Percentiles rank a stretch among this genome's conserved stretches.
Conservation (phyloP, 2,329 filamentous ascomycete species). For the Lachnellula cervina region DNA sequence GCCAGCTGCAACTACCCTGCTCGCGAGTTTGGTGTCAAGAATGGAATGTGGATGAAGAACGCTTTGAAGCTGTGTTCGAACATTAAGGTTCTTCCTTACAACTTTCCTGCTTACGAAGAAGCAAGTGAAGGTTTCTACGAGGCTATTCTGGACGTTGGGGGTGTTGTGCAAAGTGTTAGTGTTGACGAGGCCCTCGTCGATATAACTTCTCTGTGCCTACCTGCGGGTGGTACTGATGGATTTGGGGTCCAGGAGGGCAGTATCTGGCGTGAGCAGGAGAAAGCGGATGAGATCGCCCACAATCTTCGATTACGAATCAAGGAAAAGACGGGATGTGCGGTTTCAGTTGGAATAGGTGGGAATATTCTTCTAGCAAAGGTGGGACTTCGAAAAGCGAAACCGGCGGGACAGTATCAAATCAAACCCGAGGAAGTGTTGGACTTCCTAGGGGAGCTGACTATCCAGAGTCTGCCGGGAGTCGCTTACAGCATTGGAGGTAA, state of each 20-base stretch:
- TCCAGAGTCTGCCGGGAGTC: constrained; percentile 85
- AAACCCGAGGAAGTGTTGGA: constrained; percentile 73
- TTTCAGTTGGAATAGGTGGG: constrained; percentile 86
- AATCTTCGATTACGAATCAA: constrained; percentile 66
- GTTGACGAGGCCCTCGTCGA: constrained; percentile 94
- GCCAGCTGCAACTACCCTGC: constrained; percentile 97
- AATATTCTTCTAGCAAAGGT: constrained; percentile 92
- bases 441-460: constrained; percentile 71
- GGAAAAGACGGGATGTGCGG: constrained; percentile 71
- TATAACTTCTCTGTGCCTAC: constrained; percentile 65
- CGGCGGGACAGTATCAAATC: constrained; percentile 86
- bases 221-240: constrained; percentile 62
- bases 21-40: constrained; percentile 79
- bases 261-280: constrained; percentile 72
- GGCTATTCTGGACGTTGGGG: constrained; percentile 71
- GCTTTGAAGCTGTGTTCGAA: constrained; percentile 79
- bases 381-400: constrained; percentile 86
- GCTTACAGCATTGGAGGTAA: constrained; percentile 84
- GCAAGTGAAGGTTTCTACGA: constrained; percentile 86
- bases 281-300: constrained; percentile 66
- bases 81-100: constrained; percentile 87
- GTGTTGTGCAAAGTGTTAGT: constrained; percentile 90
- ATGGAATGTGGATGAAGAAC: constrained; percentile 99
- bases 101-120: constrained; percentile 91
- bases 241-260: constrained; percentile 60